Evolutionary conservation across 208 protist species (phyloP).

Genomic region (Blastocrithidia nonstop): DNA sequence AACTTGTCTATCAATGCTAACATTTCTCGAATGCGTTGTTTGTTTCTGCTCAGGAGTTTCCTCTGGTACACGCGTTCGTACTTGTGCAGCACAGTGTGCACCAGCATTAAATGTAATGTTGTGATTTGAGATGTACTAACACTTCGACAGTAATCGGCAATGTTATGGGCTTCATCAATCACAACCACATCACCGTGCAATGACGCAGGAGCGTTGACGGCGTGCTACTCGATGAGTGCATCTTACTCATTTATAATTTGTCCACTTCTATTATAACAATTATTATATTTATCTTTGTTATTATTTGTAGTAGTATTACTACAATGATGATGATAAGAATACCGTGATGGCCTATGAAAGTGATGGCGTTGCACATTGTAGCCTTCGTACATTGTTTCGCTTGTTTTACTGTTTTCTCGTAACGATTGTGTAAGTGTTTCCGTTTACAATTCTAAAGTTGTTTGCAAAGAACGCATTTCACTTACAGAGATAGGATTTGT

Average conservation of each 20-base stretch:
- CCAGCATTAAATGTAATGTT: slow-evolving; percentile 17
- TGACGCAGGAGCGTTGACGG: slow-evolving; percentile 14
- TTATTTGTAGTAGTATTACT: too few species aligned
- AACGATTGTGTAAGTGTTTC: not conserved
- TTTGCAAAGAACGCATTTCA: slow-evolving; percentile 7
- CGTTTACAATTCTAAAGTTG: not conserved
- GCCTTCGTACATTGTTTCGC: slow-evolving; percentile 1
- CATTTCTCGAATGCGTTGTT: slow-evolving; percentile 79
- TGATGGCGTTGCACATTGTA: not conserved
- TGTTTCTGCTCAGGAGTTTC: slow-evolving; percentile 74
- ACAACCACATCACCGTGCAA: slow-evolving; percentile 78
- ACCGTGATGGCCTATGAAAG: too few species aligned
- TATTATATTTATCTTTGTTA: not conserved
- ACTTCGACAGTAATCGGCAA: slow-evolving; percentile 85
- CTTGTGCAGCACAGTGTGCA: slow-evolving; percentile 16
- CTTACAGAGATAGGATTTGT: slow-evolving; percentile 30
- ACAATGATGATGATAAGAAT: too few species aligned
- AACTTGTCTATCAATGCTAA: slow-evolving; percentile 36
- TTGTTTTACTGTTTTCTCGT: slow-evolving; percentile 2
- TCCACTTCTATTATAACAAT: slow-evolving; percentile 5
- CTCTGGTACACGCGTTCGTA: slow-evolving; percentile 67
- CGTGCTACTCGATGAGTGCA: too few species aligned
- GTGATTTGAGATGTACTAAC: slow-evolving; percentile 45
- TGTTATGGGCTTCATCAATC: slow-evolving; percentile 94
- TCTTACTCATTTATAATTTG: too few species aligned